Base-by-base conservation (phyloP, 2,329 filamentous ascomycete genomes). In the Monosporascus ibericus region DNA sequence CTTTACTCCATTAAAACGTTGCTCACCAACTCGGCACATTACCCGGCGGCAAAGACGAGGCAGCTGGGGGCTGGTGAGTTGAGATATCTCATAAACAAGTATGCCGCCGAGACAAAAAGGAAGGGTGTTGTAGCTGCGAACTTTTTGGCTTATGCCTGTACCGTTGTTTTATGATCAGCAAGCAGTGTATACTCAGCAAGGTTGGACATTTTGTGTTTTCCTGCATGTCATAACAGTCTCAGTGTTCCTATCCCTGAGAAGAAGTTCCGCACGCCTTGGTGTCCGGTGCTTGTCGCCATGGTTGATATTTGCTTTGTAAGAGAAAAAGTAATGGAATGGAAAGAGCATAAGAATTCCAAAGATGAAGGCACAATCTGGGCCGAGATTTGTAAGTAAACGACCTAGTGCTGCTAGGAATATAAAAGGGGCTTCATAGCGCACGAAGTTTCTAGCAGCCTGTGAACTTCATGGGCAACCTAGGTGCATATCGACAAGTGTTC, bases 31-130 rank as follows among this genome's bases (percentile, higher is more conserved):
- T n/a, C n/a, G n/a, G n/a, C n/a, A n/a, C n/a, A n/a, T n/a, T n/a
- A n/a, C n/a, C n/a, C n/a, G n/a, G n/a, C n/a, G n/a, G n/a, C n/a
- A n/a, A n/a, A n/a, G n/a, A n/a, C n/a, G n/a, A n/a, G n/a, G n/a
- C n/a, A n/a, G n/a, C n/a, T n/a, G n/a, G n/a, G n/a, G n/a, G n/a
- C n/a, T n/a, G 22, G 4, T 20, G 53, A 54, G 5, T 39, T 59
- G 38, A 46, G 53, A n/a, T 53, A 56, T 30, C 42, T 60, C 2
- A 52, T 59, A 6, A 48, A 52, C 3, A 56, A 56, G 25, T 59
- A 58, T 48, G 5, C 50, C 25, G 25, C 3, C 25, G 25, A 27
- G 25, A 27, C 25, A 9, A 9, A 27, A 27, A 7, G n/a, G 25
- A 27, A 3, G 8, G 8, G 25, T 27, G 25, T 2, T 27, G 25